These are phyloP conservation scores for Cucurbita ficifolia DNA, from an alignment of 306 rosid species.

Conservation along the genomic window DNA sequence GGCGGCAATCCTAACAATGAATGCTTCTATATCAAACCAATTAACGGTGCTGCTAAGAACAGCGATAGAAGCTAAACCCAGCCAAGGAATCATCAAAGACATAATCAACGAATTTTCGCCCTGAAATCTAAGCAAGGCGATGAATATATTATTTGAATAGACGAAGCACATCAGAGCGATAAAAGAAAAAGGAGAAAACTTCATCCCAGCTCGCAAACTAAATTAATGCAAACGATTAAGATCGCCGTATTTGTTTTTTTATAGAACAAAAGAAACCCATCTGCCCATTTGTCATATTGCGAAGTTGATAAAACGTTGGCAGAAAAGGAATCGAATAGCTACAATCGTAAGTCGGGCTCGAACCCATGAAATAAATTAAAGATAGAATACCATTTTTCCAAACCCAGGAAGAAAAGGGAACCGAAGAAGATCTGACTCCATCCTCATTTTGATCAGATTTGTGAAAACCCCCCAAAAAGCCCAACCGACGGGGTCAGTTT, in stretches of 20 bases:
- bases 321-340: background rate
- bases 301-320: background rate
- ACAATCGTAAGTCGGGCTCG: background rate
- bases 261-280: background rate
- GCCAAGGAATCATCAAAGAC: background rate
- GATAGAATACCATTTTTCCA: background rate
- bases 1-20: background rate
- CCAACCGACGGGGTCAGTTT: background rate
- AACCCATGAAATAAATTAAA: background rate
- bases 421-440: background rate
- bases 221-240: background rate
- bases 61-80: background rate
- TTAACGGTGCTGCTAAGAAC: background rate
- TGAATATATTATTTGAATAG: background rate
- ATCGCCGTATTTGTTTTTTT: background rate
- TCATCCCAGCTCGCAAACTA: background rate
- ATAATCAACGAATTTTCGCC: background rate
- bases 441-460: background rate
- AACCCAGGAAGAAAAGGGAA: conserved; percentile 5
- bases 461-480: conserved; percentile 1
- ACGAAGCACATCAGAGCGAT: background rate
- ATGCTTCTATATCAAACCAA: background rate
- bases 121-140: background rate
- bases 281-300: background rate
- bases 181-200: background rate